Percentiles rank a stretch among this genome's conserved stretches.
Evolutionary conservation across 495 filamentous ascomycete genomes (phyloP).

Genomic region (Ramalina intermedia): DNA sequence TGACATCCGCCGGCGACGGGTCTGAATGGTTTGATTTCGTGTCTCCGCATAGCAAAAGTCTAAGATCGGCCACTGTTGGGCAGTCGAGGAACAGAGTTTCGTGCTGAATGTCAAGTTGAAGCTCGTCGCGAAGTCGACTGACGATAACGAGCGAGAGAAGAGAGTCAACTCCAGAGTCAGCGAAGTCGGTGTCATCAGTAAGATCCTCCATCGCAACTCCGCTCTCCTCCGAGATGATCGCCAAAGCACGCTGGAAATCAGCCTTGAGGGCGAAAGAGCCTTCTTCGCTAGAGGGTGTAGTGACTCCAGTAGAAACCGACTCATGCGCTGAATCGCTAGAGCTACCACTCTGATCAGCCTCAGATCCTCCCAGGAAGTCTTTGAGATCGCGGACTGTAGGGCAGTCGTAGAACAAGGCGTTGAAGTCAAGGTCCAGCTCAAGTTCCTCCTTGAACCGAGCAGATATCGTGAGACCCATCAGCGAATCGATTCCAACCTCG

Average conservation of each 20-base stretch:
- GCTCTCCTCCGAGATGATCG: slow-evolving; percentile 33
- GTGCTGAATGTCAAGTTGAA: slow-evolving; percentile 20
- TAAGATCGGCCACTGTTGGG: slow-evolving; percentile 5
- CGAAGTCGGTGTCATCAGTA: slow-evolving; percentile 21
- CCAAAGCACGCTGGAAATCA: slow-evolving; percentile 24
- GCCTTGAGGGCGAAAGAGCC: slow-evolving; percentile 18
- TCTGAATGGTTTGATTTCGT: background rate
- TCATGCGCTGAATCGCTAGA: background rate
- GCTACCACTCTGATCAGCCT: background rate
- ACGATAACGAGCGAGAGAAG: slow-evolving; percentile 31
- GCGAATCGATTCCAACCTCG: slow-evolving; percentile 46
- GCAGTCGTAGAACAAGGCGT: slow-evolving; percentile 8
- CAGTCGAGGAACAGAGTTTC: slow-evolving; percentile 2
- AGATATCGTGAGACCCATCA: slow-evolving; percentile 40
- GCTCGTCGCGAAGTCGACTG: slow-evolving; percentile 25
- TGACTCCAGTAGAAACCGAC: background rate
- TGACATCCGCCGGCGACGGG: background rate
- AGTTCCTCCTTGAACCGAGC: slow-evolving; percentile 45
- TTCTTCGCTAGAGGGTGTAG: slow-evolving; percentile 15
- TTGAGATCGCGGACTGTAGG: slow-evolving; percentile 5
- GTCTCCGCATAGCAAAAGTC: background rate
- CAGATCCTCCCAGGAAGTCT: background rate
- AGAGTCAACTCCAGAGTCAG: slow-evolving; percentile 36
- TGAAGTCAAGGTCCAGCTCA: slow-evolving; percentile 23
- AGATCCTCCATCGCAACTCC: slow-evolving; percentile 27